A percentile compares a stretch with the other conserved stretches of the same genome.
Conservation (phyloP, 163 green algal species). For the Prototheca wickerhamii region DNA sequence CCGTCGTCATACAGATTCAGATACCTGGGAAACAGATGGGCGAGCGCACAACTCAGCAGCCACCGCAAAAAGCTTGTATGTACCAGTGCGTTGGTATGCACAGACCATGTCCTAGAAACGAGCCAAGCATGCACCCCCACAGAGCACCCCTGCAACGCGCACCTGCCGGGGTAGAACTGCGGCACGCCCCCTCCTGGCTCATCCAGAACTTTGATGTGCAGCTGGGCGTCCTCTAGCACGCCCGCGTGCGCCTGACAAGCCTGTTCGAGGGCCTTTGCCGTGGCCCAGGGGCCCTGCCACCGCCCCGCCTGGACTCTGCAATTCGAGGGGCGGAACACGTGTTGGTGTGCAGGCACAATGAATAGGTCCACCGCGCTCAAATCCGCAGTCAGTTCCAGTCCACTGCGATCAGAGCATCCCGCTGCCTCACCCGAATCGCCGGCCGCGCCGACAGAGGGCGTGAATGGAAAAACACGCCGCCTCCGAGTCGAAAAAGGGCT, state of each 20-base stretch:
- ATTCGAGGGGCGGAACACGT: not conserved
- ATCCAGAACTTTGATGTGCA: slow-evolving; percentile 53
- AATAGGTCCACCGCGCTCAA: not conserved
- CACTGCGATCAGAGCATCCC: not conserved
- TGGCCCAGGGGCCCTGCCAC: slow-evolving; percentile 81
- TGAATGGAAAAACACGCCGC: slow-evolving; percentile 62
- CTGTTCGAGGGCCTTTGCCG: slow-evolving; percentile 65
- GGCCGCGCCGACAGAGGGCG: slow-evolving; percentile 47
- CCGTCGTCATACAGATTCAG: not conserved
- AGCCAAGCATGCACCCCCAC: too few species aligned
- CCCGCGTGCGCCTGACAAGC: not conserved
- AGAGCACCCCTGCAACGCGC: not conserved
- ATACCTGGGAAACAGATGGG: not conserved
- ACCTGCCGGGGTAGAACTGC: slow-evolving; percentile 22
- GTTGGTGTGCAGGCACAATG: slow-evolving; percentile 2
- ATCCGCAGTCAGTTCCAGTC: not conserved
- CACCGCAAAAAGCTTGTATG: not conserved
- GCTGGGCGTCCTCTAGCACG: slow-evolving; percentile 17
- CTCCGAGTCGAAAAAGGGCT: slow-evolving; percentile 42
- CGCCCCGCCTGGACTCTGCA: slow-evolving; percentile 65
- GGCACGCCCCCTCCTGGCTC: slow-evolving; percentile 68
- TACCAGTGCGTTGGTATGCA: not conserved
- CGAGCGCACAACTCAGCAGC: not conserved
- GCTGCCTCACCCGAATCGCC: slow-evolving; percentile 34
- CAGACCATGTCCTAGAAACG: too few species aligned